Base-by-base conservation (phyloP, 768 basidiomycete genomes). In the Rhodotorula diobovata region DNA sequence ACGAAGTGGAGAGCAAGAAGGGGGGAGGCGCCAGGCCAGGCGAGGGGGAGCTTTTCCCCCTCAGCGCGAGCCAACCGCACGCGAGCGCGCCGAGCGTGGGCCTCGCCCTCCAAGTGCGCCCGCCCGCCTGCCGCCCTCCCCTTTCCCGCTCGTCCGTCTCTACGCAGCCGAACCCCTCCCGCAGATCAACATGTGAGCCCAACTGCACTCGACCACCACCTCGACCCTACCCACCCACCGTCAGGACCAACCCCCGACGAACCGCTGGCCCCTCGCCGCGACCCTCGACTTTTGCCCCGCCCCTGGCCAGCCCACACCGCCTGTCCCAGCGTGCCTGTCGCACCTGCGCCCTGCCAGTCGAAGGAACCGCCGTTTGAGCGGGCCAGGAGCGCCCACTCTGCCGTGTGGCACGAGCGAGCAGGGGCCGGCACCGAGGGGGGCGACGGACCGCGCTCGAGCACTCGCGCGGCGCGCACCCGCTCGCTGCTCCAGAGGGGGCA, bases 131-230 rank as follows among this genome's bases (percentile, higher is more conserved):
- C 4, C 48, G 9, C 5, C 48, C 51, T 28, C 51, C 25, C 48
- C 28, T 20, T 53, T n/a, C 7, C n/a, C 18, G n/a, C n/a, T n/a
- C 51, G 51, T 53, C 51, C 51, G 51, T 30, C 51, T 53, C 51
- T n/a, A n/a, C 51, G n/a, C n/a, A 53, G 51, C 30, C 51, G 51
- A 53, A 53, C 51, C 51, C 51, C 51, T 53, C 51, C 28, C 51
- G 51, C 51, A 53, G 35, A 56, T 35, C 57, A 50, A 50, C 48
- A 58, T 58, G 57, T 58, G 25, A 56, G 55, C 53, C 54, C 6
- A n/a, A n/a, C 32, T 23, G 9, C 11, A 35, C 25, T 14, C 8
- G 4, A 16, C 16, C 39, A 7, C n/a, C n/a, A 12, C 20, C 39
- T 5, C 28, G 4, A 25, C 14, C 15, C 32, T 5, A 8, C 59